Conservation (phyloP, 371 early-diverging fungal species). For the Zopfochytrium polystomum region DNA sequence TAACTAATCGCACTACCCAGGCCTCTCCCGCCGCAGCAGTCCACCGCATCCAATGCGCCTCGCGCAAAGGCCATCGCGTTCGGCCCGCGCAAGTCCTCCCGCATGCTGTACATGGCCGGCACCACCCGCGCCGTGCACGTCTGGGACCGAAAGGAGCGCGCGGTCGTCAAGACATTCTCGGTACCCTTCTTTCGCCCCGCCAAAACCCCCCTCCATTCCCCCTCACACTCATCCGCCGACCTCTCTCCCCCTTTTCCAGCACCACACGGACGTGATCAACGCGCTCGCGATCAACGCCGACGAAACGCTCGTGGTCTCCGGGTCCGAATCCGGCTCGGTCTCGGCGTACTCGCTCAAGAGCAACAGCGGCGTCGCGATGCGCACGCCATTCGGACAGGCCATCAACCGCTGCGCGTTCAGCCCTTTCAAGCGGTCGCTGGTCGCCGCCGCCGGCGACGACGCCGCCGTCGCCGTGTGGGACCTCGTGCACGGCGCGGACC, state of each 20-base stretch:
- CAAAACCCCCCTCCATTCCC: neutral
- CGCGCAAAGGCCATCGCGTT: constrained; percentile 7
- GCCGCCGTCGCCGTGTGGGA: constrained; percentile 55
- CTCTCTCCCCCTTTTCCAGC: constrained; percentile 11
- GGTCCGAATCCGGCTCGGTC: constrained; percentile 13
- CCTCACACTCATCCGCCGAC: too few species aligned
- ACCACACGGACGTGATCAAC: constrained; percentile 10
- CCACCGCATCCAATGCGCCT: neutral
- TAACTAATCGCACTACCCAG: neutral
- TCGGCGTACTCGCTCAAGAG: constrained; percentile 31
- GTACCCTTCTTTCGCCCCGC: constrained; percentile 8
- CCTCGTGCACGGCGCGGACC: constrained; percentile 34
- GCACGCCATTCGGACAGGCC: constrained; percentile 30
- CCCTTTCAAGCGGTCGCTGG: constrained; percentile 39
- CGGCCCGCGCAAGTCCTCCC: constrained; percentile 17
- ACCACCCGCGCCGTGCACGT: constrained; percentile 12
- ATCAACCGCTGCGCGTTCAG: constrained; percentile 30
- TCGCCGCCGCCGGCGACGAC: constrained; percentile 54
- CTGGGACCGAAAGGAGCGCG: constrained; percentile 27
- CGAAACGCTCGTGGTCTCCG: constrained; percentile 25
- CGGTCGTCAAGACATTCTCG: constrained; percentile 2
- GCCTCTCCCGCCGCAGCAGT: neutral
- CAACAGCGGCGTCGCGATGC: constrained; percentile 21
- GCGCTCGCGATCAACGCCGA: constrained; percentile 26
- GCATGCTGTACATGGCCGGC: constrained; percentile 21